A percentile compares a stretch with the other conserved stretches of the same genome.
Evolutionary conservation across 2,329 filamentous ascomycete species (phyloP).

Genomic region (Pseudocercospora eumusae): DNA sequence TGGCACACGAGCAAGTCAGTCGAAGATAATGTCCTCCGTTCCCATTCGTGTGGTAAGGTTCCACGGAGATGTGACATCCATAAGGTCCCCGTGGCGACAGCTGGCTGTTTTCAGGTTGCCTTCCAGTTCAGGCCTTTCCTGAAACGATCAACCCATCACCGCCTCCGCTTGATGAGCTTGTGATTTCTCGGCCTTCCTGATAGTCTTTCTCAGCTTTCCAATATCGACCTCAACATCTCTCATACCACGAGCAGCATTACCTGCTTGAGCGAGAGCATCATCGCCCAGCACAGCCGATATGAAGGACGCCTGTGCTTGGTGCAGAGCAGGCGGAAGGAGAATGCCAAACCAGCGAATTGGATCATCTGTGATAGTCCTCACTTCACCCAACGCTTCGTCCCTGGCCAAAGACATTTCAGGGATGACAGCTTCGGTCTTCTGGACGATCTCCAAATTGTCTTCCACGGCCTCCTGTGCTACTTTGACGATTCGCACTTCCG

Average conservation of each 20-base stretch:
- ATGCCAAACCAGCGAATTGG: conserved; percentile 62
- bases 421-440: background rate
- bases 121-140: background rate
- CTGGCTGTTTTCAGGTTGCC: background rate
- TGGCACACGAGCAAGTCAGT: background rate
- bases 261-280: conserved; percentile 59
- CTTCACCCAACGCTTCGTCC: background rate
- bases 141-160: background rate
- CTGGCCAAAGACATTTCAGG: background rate
- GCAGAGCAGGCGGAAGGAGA: conserved; percentile 51
- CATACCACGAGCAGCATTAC: conserved; percentile 62
- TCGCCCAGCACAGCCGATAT: conserved; percentile 56
- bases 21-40: background rate
- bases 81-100: background rate
- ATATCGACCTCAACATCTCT: conserved; percentile 68
- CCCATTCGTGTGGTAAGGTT: background rate
- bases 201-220: conserved; percentile 55
- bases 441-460: conserved; percentile 2
- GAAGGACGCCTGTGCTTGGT: conserved; percentile 62
- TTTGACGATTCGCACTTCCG: background rate
- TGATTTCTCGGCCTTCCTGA: conserved; percentile 42
- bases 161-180: background rate
- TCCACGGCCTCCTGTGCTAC: background rate
- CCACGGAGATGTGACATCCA: background rate
- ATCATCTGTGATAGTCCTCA: conserved; percentile 43